A percentile compares a stretch with the other conserved stretches of the same genome.
Conservation (phyloP, 2,329 filamentous ascomycete species). For the Ciborinia camelliae region DNA sequence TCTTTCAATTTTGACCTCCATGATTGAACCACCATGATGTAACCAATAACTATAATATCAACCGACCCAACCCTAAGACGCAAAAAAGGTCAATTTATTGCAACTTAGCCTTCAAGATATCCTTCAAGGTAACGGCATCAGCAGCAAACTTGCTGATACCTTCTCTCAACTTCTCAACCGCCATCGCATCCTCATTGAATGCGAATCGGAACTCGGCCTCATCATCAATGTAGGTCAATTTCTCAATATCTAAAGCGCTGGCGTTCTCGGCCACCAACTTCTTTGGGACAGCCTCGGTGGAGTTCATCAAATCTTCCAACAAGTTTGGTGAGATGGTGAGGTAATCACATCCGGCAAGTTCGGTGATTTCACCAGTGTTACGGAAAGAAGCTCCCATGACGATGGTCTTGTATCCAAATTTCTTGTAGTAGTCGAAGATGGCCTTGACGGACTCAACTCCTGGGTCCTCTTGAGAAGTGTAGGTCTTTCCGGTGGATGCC, state of each 20-base stretch:
- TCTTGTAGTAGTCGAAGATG: constrained; percentile 99
- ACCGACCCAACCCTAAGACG: background rate
- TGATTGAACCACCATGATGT: too few species aligned
- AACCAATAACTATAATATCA: constrained; percentile 1
- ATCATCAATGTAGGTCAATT: constrained; percentile 86
- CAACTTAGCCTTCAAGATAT: constrained; percentile 85
- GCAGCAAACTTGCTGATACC: constrained; percentile 99
- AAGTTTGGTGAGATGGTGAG: constrained; percentile 97
- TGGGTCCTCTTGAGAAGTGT: constrained; percentile 84
- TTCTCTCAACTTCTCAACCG: constrained; percentile 97
- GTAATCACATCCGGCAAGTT: constrained; percentile 98
- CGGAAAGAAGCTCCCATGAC: constrained; percentile 99
- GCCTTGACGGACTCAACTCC: constrained; percentile 88
- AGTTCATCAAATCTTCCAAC: constrained; percentile 91
- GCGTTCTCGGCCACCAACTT: constrained; percentile 79
- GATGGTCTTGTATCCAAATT: constrained; percentile 97
- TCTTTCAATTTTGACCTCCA: constrained; percentile 11
- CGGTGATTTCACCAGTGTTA: constrained; percentile 92
- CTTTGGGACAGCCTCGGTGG: constrained; percentile 75
- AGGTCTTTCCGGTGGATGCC: constrained; percentile 91
- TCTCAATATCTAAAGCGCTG: constrained; percentile 68
- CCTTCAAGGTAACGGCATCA: constrained; percentile 91
- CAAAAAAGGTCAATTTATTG: constrained; percentile 15
- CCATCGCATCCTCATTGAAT: constrained; percentile 99
- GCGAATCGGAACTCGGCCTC: constrained; percentile 94